These are phyloP conservation scores for Neopestalotiopsis rosae DNA, from an alignment of 2,329 filamentous ascomycete genomes.

Conservation along the genomic window DNA sequence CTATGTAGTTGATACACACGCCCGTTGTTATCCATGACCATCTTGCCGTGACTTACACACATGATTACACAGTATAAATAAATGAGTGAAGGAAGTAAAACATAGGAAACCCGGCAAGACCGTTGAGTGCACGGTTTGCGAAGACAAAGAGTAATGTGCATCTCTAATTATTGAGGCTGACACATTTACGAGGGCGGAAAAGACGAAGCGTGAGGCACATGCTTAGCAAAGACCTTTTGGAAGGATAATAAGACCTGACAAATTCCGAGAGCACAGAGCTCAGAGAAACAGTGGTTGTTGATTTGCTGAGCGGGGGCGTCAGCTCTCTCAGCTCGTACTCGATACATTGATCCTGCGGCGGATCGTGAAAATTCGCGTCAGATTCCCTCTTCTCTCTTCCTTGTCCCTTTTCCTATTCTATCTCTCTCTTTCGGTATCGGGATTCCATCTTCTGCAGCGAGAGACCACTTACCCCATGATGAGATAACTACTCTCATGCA, in stretches of 20 bases:
- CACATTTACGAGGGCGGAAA: background rate
- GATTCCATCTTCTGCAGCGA: background rate
- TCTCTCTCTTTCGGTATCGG: background rate
- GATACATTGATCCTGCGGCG: background rate
- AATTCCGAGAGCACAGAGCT: background rate
- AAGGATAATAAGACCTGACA: background rate
- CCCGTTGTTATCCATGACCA: too few species aligned
- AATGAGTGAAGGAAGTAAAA: too few species aligned
- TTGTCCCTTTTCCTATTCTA: background rate
- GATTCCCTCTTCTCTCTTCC: background rate
- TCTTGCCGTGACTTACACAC: too few species aligned
- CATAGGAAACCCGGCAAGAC: too few species aligned
- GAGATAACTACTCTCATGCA: slow-evolving; percentile 5
- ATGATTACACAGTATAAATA: too few species aligned
- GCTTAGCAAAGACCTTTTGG: background rate
- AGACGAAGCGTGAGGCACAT: background rate
- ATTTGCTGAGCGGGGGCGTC: background rate
- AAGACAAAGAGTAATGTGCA: background rate
- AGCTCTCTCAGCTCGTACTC: slow-evolving; percentile 15
- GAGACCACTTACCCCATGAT: slow-evolving; percentile 9
- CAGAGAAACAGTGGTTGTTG: background rate
- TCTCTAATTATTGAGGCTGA: background rate
- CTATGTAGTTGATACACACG: too few species aligned
- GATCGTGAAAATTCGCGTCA: background rate
- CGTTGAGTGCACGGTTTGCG: background rate